Conservation (phyloP, 176 grass and related monocot genomes). For the Zea luxurians region DNA sequence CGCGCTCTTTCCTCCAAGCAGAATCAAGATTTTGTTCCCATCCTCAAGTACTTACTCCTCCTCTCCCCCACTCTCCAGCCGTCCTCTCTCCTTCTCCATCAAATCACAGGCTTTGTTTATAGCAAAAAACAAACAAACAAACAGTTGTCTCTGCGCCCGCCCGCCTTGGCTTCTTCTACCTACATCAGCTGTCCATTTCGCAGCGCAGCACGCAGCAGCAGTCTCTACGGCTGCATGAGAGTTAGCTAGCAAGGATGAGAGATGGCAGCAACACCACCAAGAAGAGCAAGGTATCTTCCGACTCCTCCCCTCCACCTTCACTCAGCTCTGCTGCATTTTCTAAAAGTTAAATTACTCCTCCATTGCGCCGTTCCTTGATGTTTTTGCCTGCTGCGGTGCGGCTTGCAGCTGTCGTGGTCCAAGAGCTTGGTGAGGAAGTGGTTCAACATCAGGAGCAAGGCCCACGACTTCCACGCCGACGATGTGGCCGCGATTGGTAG, state of each 20-base stretch:
- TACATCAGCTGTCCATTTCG: slow-evolving; percentile 37
- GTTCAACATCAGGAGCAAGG: slow-evolving; percentile 95
- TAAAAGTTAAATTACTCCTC: slow-evolving; percentile 13
- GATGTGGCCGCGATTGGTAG: slow-evolving; percentile 53
- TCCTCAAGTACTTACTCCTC: slow-evolving; percentile 26
- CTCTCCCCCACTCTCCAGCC: not conserved
- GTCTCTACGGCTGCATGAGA: slow-evolving; percentile 58
- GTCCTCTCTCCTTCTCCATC: slow-evolving; percentile 37
- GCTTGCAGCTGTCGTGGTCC: slow-evolving; percentile 75
- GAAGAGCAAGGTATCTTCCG: slow-evolving; percentile 73
- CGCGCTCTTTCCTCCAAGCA: slow-evolving; percentile 40
- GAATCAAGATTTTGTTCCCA: slow-evolving; percentile 62
- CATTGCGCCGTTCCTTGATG: slow-evolving; percentile 15
- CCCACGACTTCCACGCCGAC: slow-evolving; percentile 90
- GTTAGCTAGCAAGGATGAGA: slow-evolving; percentile 67
- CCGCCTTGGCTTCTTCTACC: slow-evolving; percentile 36
- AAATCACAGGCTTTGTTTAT: slow-evolving; percentile 57
- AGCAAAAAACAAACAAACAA: slow-evolving; percentile 36
- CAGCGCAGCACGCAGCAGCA: slow-evolving; percentile 36
- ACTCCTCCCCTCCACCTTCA: not conserved
- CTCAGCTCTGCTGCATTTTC: slow-evolving; percentile 8
- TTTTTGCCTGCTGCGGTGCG: not conserved
- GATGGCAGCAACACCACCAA: slow-evolving; percentile 65
- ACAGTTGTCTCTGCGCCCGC: slow-evolving; percentile 38
- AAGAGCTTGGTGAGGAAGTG: slow-evolving; percentile 90